A percentile compares a stretch with the other conserved stretches of the same genome.
These are phyloP conservation scores for Diaporthe sp. DNA, from an alignment of 2,329 filamentous ascomycete genomes.

Conservation along the genomic window DNA sequence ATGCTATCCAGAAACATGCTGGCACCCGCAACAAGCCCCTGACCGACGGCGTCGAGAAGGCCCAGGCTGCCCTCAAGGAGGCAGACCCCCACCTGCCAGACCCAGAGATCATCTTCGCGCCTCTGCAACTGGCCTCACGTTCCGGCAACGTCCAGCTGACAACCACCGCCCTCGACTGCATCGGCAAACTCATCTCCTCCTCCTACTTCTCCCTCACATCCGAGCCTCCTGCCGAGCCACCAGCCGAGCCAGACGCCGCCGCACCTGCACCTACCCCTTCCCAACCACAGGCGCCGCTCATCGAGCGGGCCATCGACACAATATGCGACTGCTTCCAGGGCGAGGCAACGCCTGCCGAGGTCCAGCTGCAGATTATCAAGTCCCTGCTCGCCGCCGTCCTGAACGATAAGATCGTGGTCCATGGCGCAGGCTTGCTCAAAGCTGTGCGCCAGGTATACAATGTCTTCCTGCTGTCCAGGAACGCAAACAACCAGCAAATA, in stretches of 20 bases:
- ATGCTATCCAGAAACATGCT: slow-evolving; percentile 91
- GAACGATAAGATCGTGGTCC: slow-evolving; percentile 98
- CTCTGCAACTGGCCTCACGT: slow-evolving; percentile 89
- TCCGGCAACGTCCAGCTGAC: slow-evolving; percentile 87
- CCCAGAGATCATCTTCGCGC: slow-evolving; percentile 91
- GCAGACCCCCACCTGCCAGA: slow-evolving; percentile 85
- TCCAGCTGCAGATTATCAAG: slow-evolving; percentile 98
- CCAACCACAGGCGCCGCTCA: slow-evolving; percentile 76
- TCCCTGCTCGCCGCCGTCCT: slow-evolving; percentile 94
- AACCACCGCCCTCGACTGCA: slow-evolving; percentile 94
- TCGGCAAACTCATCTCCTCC: slow-evolving; percentile 98
- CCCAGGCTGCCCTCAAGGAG: slow-evolving; percentile 87
- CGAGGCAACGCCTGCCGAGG: slow-evolving; percentile 90
- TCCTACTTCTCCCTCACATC: slow-evolving; percentile 88
- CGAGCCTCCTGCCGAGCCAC: slow-evolving; percentile 56
- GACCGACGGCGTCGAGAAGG: slow-evolving; percentile 83
- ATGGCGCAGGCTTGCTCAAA: slow-evolving; percentile 95
- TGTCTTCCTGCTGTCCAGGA: slow-evolving; percentile 96
- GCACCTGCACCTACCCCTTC: slow-evolving; percentile 57
- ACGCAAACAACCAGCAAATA: slow-evolving; percentile 93
- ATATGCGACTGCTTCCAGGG: slow-evolving; percentile 99
- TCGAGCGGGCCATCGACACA: slow-evolving; percentile 97
- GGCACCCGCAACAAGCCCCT: slow-evolving; percentile 83
- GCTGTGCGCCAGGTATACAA: slow-evolving; percentile 99
- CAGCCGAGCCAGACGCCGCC: slow-evolving; percentile 61